Evolutionary conservation across 2,329 filamentous ascomycete species (phyloP), one percentile per base, ranked within the genome.

Genomic region (Chaetothyriales sp.): DNA sequence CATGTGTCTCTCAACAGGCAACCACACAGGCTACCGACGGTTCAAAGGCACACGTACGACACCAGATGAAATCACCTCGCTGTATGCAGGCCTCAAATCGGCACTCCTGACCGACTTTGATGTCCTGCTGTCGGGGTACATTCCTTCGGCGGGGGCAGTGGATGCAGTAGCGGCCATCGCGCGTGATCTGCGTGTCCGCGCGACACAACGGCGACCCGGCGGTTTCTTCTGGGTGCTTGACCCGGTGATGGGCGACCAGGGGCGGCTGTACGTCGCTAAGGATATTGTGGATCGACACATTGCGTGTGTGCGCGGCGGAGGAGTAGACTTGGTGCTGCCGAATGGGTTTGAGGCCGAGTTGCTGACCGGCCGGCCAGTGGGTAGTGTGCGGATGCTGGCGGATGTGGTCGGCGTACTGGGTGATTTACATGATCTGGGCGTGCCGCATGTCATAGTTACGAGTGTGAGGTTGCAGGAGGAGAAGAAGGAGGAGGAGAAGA

Each of bases 311-410:
- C 76, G 76, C 37, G 15, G 10, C 4, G 46, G 46, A 6, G 77
- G 90, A 61, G 90, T 92, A 2, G 92, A 98, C 67, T 68, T 98
- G 60, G 94, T 98, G 51, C 71, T 97, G 15, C 92, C 92, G 3
- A 98, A 98, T 65, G 90, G 97, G 62, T 98, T 95, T 60, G 92
- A 98, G 72, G 88, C 89, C 44, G 90, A 98, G 87, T 94, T 73
- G 60, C 82, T 70, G n/a, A 50, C 51, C 18, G 45, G 46, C 20
- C 44, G 19, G 44, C 46, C 43, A 33, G 44, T 28, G 40, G 48
- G 28, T 19, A 37, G 52, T 4, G 51, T 54, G 19, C 48, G 51
- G 25, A 58, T 54, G 33, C 43, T 61, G 33, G 50, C 43, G 6
- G 52, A 52, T 15, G 56, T 59, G 28, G 56, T 53, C 18, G 54